Base-by-base conservation (phyloP, 495 filamentous ascomycete genomes). In the Podospora pseudoanserina region DNA sequence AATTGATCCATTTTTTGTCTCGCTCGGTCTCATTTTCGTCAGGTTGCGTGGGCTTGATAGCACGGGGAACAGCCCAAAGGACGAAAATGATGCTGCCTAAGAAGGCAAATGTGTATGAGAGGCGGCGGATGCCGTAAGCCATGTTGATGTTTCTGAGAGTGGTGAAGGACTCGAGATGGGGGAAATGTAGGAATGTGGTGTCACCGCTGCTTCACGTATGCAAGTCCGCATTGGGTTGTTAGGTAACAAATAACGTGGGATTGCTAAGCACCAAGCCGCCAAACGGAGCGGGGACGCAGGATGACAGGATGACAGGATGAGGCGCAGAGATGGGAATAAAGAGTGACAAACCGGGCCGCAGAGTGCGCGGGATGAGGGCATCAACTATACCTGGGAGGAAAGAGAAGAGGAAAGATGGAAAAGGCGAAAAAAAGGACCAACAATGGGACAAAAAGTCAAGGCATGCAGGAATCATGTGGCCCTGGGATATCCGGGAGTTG, bases 1-100 rank as follows among this genome's bases (percentile, higher is more conserved):
- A 88, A 19, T 88, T 86, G 39, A 95, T 86, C 91, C 91, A 95
- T 73, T 74, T 76, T 60, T 76, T 73, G 77, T 94, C 90, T 68
- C 90, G 86, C 67, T 81, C 77, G n/a, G 73, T 75, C 72, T 80
- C 80, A 66, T 81, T 78, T 49, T 79, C 73, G 66, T 76, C 76
- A 9, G 79, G 80, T 3, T 73, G 73, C 3, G 79, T 78, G n/a
- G 82, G 82, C 54, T 84, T 81, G 65, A 85, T 77, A 7, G 73
- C 39, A 27, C 69, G 71, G 30, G 82, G 82, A 3, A 83, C 63
- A 28, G 66, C 65, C 62, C 79, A 78, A 27, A 76, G 53, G 49
- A 78, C 4, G 66, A 83, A 76, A 57, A 82, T 62, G 68, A 82
- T 9, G 30, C 72, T 54, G 19, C 68, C 61, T 49, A 83, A 30